Evolutionary conservation across 495 filamentous ascomycete genomes (phyloP).

Genomic region (Pseudotulostoma volvatum): DNA sequence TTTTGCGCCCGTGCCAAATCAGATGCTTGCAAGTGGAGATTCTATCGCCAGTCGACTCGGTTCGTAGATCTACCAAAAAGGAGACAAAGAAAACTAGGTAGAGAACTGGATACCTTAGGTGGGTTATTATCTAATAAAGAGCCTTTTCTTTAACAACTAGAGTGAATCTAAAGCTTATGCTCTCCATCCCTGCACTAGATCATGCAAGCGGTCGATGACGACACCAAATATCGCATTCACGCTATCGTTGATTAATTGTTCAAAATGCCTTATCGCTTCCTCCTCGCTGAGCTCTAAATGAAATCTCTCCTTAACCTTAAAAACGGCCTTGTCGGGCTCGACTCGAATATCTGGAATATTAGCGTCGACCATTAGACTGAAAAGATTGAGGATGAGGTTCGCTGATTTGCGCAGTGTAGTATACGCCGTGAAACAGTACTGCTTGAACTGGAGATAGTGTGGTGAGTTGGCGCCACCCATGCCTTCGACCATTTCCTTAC

Average conservation of each 20-base stretch:
- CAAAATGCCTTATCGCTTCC: constrained; percentile 76
- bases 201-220: constrained; percentile 89
- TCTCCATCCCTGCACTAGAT: constrained; percentile 79
- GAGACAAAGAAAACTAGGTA: too few species aligned
- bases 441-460: constrained; percentile 74
- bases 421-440: constrained; percentile 92
- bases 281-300: constrained; percentile 86
- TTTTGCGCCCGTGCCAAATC: too few species aligned
- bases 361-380: constrained; percentile 91
- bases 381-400: constrained; percentile 88
- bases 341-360: constrained; percentile 90
- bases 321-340: constrained; percentile 80
- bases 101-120: too few species aligned
- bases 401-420: constrained; percentile 75
- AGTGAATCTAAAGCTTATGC: too few species aligned
- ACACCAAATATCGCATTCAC: constrained; percentile 77
- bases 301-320: constrained; percentile 90
- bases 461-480: constrained; percentile 76
- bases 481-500: constrained; percentile 95
- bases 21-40: too few species aligned
- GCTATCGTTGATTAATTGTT: constrained; percentile 75
- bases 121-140: too few species aligned
- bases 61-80: too few species aligned
- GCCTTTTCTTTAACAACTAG: too few species aligned
- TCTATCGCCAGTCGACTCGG: too few species aligned